These are phyloP conservation scores for Talaromyces wortmannii DNA, from an alignment of 495 filamentous ascomycete species.

Conservation along the genomic window DNA sequence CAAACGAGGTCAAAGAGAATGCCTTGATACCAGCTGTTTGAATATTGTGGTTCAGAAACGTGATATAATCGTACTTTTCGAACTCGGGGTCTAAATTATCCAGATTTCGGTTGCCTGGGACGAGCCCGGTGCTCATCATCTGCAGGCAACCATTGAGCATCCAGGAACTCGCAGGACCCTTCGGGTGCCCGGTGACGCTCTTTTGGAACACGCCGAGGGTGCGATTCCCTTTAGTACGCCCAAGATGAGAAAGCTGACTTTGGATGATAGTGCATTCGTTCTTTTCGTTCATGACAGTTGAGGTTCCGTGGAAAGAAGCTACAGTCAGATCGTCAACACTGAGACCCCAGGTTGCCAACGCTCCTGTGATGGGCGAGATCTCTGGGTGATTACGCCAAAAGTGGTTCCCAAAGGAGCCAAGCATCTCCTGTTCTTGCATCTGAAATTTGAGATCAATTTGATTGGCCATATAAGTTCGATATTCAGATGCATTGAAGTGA, in stretches of 20 bases:
- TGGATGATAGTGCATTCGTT: conserved; percentile 13
- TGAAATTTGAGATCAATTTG: background rate
- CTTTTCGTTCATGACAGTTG: conserved; percentile 16
- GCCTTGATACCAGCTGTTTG: conserved; percentile 8
- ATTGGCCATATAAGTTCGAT: background rate
- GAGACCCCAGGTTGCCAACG: conserved; percentile 13
- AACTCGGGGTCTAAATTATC: conserved; percentile 15
- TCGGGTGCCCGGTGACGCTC: conserved; percentile 17
- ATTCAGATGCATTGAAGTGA: background rate
- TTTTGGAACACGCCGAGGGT: conserved; percentile 10
- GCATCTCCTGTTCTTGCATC: background rate
- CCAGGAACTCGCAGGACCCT: conserved; percentile 17
- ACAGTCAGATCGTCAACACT: conserved; percentile 13
- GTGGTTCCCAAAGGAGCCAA: conserved; percentile 9
- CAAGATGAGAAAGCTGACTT: conserved; percentile 10
- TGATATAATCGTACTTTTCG: conserved; percentile 5
- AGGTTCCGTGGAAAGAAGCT: conserved; percentile 17
- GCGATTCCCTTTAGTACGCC: conserved; percentile 8
- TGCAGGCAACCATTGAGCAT: conserved; percentile 19
- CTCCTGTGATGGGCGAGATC: conserved; percentile 13
- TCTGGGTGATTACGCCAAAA: conserved; percentile 6
- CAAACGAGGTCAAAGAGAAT: conserved; percentile 17
- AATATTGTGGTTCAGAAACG: conserved; percentile 5
- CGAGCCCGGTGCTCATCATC: conserved; percentile 9
- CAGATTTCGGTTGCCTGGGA: conserved; percentile 15